Conservation (phyloP, 345 rosid genomes). For the Pseudoturritis turrita region DNA sequence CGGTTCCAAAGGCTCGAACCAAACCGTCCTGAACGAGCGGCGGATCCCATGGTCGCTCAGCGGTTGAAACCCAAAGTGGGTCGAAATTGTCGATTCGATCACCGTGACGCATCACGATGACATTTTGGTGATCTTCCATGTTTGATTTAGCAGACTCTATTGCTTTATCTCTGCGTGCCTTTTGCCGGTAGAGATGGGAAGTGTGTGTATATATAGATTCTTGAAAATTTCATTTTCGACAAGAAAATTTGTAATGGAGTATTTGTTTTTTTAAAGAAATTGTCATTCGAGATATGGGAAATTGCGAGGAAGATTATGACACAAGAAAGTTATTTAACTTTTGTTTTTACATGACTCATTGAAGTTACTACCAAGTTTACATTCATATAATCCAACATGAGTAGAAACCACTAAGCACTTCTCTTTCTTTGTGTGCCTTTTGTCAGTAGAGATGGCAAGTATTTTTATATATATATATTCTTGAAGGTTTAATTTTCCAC, state of each 20-base stretch:
- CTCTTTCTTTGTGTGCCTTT: not conserved
- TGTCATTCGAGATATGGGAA: not conserved
- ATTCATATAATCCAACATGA: not conserved
- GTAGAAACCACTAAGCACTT: not conserved
- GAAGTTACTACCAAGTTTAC: not conserved
- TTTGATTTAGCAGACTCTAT: slow-evolving; percentile 14
- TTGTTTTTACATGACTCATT: not conserved
- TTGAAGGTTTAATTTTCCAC: no score
- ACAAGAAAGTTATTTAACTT: no score
- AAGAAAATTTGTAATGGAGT: not conserved
- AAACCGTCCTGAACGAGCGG: slow-evolving; percentile 48
- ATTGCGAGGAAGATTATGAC: no score
- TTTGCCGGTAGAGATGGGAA: not conserved
- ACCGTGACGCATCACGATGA: slow-evolving; percentile 90
- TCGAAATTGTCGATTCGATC: slow-evolving; percentile 61
- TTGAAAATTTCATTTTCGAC: not conserved
- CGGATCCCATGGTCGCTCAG: slow-evolving; percentile 78
- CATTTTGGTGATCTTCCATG: slow-evolving; percentile 39
- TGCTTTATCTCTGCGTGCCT: not conserved
- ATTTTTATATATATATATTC: not conserved
- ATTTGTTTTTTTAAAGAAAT: not conserved
- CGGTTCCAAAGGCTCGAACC: slow-evolving; percentile 46
- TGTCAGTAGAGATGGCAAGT: not conserved
- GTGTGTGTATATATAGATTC: not conserved
- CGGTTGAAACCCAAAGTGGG: slow-evolving; percentile 44